Evolutionary conservation across 2,329 filamentous ascomycete genomes (phyloP), one percentile per base, ranked within the genome.

Genomic region (Dothideomycetes sp.): DNA sequence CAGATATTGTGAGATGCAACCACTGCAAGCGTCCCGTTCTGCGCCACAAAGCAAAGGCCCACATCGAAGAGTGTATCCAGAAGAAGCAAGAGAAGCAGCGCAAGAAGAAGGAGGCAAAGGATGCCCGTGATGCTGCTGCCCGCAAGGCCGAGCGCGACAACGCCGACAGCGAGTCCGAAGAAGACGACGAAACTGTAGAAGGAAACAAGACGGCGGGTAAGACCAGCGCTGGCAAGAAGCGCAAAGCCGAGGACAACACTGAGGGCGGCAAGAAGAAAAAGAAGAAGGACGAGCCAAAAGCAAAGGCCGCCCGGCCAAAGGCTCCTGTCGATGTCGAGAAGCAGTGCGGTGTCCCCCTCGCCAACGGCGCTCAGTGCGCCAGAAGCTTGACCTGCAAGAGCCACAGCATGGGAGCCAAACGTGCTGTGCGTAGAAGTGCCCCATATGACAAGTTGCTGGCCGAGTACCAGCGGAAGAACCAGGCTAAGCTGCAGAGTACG

Each of bases 401-500:
- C 46, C 87, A 94, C 51, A 81, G 76, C 18, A 94, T 94, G 87
- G 86, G 87, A n/a, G 84, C 86, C 7, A 94, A 94, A 60, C 74
- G 87, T 49, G 81, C 82, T 2, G 87, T 94, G 2, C 87, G 87
- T 1, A 73, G 87, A 46, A 91, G 84, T 17, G 67, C 93, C 40
- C 87, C 87, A 1, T 94, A 94, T 57, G 87, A 94, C 61, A 89
- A 93, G 78, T 68, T 94, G 24, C 71, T 94, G 31, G 51, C 56
- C 44, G 67, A 70, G 42, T 71, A 70, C 46, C 68, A 71, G 81
- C 95, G 96, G 73, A 96, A 95, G 71, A 98, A 98, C 54, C 91
- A 96, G 62, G 91, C 91, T 16, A 94, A 94, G 57, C 85, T 94
- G 66, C 91, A 96, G 63, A 94, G 85, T 88, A 71, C 65, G 81